phyloP scores from a whole-genome alignment of 1,284 basidiomycete species.

The Meira miltonrushii region DNA sequence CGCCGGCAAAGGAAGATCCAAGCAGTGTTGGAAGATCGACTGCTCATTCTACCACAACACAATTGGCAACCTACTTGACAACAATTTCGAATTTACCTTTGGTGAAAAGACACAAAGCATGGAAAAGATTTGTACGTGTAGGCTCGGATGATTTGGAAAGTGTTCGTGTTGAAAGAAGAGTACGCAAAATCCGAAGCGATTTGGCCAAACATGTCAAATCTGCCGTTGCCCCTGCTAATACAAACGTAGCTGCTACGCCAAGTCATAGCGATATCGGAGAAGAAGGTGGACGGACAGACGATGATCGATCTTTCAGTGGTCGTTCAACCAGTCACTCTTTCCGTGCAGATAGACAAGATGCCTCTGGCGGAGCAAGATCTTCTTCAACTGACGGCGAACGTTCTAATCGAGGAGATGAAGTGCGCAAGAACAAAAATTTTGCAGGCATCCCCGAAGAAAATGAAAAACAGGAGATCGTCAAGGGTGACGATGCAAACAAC shows the following conservation, averaged over 20 bases:
- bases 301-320: constrained; percentile 24
- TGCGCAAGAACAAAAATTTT: constrained; percentile 27
- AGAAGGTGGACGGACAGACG: constrained; percentile 29
- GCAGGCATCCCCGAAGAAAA: constrained; percentile 38
- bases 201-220: constrained; percentile 32
- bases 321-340: constrained; percentile 12
- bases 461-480: constrained; percentile 15
- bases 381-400: constrained; percentile 18
- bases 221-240: constrained; percentile 34
- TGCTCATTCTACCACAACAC: constrained; percentile 28
- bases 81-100: constrained; percentile 65
- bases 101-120: constrained; percentile 64
- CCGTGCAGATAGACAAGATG: constrained; percentile 5
- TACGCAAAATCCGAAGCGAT: constrained; percentile 77
- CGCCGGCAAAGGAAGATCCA: background rate
- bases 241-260: constrained; percentile 31
- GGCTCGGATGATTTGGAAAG: constrained; percentile 79
- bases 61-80: constrained; percentile 73
- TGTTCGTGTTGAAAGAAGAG: constrained; percentile 74
- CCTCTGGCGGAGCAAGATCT: constrained; percentile 14
- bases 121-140: constrained; percentile 79
- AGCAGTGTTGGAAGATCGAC: background rate
- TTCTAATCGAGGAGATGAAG: background rate
- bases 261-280: constrained; percentile 37
- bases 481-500: constrained; percentile 3